Evolutionary conservation across 129 eudicot species (phyloP).

Genomic region (Centrapalus pauciflorus): DNA sequence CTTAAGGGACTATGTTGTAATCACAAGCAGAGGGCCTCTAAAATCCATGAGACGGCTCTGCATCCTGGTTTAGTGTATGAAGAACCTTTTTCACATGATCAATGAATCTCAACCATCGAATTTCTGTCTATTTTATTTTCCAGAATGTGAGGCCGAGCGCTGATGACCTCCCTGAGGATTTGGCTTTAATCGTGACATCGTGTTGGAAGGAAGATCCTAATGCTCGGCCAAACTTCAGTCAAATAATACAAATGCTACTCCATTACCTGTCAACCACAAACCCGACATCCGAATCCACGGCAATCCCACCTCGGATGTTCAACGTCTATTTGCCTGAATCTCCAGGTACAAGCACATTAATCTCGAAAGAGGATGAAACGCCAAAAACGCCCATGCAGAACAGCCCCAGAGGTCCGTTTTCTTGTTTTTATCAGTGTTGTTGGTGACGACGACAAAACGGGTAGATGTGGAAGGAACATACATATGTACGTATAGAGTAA

Average conservation of each 20-base stretch:
- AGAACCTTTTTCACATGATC: not conserved
- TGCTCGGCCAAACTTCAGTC: slow-evolving; percentile 68
- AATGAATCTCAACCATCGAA: not conserved
- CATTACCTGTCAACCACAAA: slow-evolving; percentile 45
- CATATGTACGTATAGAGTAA: not conserved
- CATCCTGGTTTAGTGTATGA: not conserved
- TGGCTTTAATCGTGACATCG: slow-evolving; percentile 68
- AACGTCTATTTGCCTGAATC: slow-evolving; percentile 58
- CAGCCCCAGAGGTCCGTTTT: slow-evolving; percentile 42
- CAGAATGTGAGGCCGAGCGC: slow-evolving; percentile 82
- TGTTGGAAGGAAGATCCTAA: slow-evolving; percentile 89
- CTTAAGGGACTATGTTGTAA: too few relatives aligned
- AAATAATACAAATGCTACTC: slow-evolving; percentile 77
- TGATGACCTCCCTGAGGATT: slow-evolving; percentile 71
- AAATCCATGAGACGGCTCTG: too few relatives aligned
- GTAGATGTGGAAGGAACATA: slow-evolving; percentile 8
- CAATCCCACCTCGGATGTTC: slow-evolving; percentile 50
- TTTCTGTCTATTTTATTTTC: not conserved
- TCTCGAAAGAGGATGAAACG: slow-evolving; percentile 46
- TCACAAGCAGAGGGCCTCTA: too few relatives aligned
- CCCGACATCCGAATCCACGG: slow-evolving; percentile 27
- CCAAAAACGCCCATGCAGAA: slow-evolving; percentile 56
- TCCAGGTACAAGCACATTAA: slow-evolving; percentile 74
- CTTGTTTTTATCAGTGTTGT: slow-evolving; percentile 57
- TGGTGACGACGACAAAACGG: slow-evolving; percentile 20